Base-by-base conservation (phyloP, 169 alveolate genomes). In the Babesia bigemina region DNA sequence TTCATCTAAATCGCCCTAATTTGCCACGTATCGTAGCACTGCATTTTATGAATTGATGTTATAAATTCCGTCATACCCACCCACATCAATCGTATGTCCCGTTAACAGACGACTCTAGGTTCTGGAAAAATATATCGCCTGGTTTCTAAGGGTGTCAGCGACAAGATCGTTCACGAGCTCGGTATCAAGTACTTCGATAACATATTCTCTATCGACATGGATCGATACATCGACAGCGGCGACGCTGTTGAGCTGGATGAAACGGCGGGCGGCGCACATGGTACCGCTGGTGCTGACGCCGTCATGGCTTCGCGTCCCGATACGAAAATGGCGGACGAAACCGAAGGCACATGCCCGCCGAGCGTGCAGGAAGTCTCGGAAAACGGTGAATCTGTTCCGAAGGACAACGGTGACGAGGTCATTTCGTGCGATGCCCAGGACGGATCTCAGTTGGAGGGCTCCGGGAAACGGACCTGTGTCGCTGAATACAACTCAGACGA, bases 131-230 rank as follows among this genome's bases (percentile, higher is more conserved):
- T 81, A 47, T 81, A 81, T 36, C 86, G 85, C 0, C 55, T 81
- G 19, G 88, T 81, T 9, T 19, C 86, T 13, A 81, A 69, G 56
- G 88, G 88, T 11, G 88, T 81, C 63, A 67, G 84, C 21, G 88
- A 81, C 58, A 81, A 81, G 59, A 73, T 81, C 49, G 78, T 81
- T 16, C 88, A 81, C 52, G 88, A 81, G 63, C 48, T 71, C 28
- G 87, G 87, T 10, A 61, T 79, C 11, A 65, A 29, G 44, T 47
- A 79, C 47, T 79, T 67, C 39, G 83, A 79, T 42, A 79, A 79
- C 48, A 79, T 79, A 17, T 4, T 70, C 8, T 79, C 87, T n/a
- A 42, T 79, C 17, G 87, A 79, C 44, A 17, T 58, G 53, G 65
- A 66, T 21, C 60, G 39, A 28, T 69, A 65, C 50, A 49, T 77